Conservation (phyloP, 768 basidiomycete genomes). For the Lanmaoa rubissima region DNA sequence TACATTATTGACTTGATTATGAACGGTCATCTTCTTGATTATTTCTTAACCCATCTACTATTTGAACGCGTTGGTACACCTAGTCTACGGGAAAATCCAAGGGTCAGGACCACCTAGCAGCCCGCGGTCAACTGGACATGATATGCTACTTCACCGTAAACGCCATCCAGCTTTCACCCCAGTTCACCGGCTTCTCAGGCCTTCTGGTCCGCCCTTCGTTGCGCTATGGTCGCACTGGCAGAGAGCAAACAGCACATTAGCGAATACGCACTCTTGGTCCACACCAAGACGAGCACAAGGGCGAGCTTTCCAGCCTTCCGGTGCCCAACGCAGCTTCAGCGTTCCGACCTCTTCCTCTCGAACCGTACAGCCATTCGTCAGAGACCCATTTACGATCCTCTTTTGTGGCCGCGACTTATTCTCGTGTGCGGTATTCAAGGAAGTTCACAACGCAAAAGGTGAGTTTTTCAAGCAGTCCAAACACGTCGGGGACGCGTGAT, state of each 20-base stretch:
- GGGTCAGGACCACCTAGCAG: not conserved
- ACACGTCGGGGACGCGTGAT: not conserved
- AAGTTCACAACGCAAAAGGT: slow-evolving; percentile 66
- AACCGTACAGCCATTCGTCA: not conserved
- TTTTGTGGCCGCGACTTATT: slow-evolving; percentile 91
- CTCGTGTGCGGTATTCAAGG: slow-evolving; percentile 69
- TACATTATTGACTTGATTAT: slow-evolving; percentile 14
- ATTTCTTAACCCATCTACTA: not conserved
- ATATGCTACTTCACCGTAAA: slow-evolving; percentile 2
- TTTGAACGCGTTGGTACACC: not conserved
- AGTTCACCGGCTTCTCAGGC: not conserved
- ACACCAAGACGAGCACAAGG: not conserved
- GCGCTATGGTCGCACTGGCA: not conserved
- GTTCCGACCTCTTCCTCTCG: not conserved
- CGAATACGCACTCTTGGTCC: not conserved
- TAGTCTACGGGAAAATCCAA: not conserved
- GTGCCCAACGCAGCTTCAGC: not conserved
- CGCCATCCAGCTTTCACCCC: not conserved
- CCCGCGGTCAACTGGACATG: not conserved
- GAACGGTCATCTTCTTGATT: slow-evolving; percentile 10
- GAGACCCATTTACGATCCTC: slow-evolving; percentile 63
- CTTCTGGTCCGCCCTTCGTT: not conserved
- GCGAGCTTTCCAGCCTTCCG: not conserved
- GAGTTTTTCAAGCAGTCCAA: slow-evolving; percentile 1
- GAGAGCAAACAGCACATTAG: not conserved